phyloP scores from a whole-genome alignment of 2,329 filamentous ascomycete genomes.

The Fusarium drepaniforme region DNA sequence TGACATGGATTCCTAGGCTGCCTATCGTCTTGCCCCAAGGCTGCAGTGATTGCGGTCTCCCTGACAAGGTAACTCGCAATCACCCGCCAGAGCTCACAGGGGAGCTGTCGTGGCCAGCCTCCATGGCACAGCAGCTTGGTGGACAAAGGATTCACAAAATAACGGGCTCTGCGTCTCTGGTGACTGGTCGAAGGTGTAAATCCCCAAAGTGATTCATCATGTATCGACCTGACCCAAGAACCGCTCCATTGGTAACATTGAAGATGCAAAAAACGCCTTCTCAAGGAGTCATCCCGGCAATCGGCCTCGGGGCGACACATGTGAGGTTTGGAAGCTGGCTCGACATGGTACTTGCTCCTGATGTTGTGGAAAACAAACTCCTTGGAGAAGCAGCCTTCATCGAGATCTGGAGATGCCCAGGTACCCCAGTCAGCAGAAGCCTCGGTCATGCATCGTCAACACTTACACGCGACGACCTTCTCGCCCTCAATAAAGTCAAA shows the following conservation, averaged over 20 bases:
- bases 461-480: neutral
- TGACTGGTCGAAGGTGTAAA: neutral
- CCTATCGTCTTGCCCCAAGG: too few species aligned
- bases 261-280: too few species aligned
- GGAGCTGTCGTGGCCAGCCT: neutral
- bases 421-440: neutral
- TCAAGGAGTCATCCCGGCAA: neutral
- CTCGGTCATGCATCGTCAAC: neutral
- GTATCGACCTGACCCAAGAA: neutral
- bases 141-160: neutral
- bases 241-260: neutral
- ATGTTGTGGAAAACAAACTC: neutral
- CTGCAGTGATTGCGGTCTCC: neutral
- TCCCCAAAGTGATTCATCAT: too few species aligned
- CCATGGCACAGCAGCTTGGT: neutral
- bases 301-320: neutral
- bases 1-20: too few species aligned
- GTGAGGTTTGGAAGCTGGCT: neutral
- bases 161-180: neutral
- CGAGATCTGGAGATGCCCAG: neutral
- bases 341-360: neutral
- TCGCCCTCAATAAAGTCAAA: neutral
- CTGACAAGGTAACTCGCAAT: neutral
- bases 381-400: neutral
- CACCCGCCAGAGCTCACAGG: neutral